Evolutionary conservation across 2,329 filamentous ascomycete species (phyloP).

Genomic region (Monosporascus sp.): DNA sequence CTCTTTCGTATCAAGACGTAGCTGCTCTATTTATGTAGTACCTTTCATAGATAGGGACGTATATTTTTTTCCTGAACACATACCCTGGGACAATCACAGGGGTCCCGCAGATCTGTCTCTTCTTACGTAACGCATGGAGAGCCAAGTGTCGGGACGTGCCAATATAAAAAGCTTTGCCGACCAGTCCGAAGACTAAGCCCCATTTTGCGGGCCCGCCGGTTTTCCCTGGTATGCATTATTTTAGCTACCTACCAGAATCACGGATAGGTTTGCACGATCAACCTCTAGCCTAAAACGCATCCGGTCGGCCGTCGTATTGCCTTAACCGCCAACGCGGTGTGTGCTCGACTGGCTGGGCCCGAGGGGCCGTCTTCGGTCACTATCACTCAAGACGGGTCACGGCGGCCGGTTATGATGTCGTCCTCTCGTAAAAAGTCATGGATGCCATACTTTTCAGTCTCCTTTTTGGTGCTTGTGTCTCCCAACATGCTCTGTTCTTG

Average conservation of each 20-base stretch:
- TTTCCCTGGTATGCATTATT: not conserved
- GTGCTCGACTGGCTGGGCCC: too few species aligned
- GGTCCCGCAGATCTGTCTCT: not conserved
- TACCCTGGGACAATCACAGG: not conserved
- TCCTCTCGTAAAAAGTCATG: constrained; percentile 9
- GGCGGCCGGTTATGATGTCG: constrained; percentile 10
- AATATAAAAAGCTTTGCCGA: not conserved
- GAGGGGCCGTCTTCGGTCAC: not conserved
- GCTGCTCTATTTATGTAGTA: not conserved
- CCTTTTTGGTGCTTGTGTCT: constrained; percentile 9
- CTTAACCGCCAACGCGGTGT: not conserved
- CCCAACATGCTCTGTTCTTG: constrained; percentile 10
- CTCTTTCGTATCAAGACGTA: not conserved
- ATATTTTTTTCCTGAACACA: too few species aligned
- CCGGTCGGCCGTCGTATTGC: not conserved
- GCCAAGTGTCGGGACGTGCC: not conserved
- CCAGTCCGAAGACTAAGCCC: not conserved
- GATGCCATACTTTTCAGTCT: constrained; percentile 9
- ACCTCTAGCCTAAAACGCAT: not conserved
- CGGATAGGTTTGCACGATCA: not conserved
- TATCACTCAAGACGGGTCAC: constrained; percentile 8
- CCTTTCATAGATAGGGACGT: not conserved
- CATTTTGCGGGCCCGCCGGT: not conserved
- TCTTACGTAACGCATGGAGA: not conserved
- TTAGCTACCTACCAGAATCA: not conserved